Percentiles rank a stretch among this genome's conserved stretches.
Conservation (phyloP, 192 early-diverging fungal genomes). For the Entophlyctis luteolus region DNA sequence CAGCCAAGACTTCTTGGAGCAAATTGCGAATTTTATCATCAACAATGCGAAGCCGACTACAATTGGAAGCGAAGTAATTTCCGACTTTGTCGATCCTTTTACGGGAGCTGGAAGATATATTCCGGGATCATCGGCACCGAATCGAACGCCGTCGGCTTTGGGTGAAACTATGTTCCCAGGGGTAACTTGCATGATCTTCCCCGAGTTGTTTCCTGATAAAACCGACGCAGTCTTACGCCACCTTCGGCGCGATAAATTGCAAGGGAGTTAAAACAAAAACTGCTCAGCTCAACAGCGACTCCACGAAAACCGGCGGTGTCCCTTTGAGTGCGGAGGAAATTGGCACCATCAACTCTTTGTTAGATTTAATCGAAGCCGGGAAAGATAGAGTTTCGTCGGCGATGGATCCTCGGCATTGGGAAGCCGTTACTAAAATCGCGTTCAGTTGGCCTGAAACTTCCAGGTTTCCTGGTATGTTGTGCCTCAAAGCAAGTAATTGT, state of each 20-base stretch:
- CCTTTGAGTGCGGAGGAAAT: slow-evolving; percentile 1
- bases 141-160: background rate
- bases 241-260: slow-evolving; percentile 69
- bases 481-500: background rate
- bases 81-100: slow-evolving; percentile 57
- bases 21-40: slow-evolving; percentile 91
- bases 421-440: slow-evolving; percentile 49
- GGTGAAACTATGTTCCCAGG: slow-evolving; percentile 8
- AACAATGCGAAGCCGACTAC: slow-evolving; percentile 70
- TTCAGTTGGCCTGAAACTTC: slow-evolving; percentile 64
- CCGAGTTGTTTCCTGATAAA: no score
- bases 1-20: slow-evolving; percentile 79
- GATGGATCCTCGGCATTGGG: slow-evolving; percentile 40
- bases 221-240: no score
- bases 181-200: background rate
- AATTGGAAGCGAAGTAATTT: slow-evolving; percentile 38
- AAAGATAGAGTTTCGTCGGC: slow-evolving; percentile 27
- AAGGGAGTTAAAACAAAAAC: slow-evolving; percentile 73
- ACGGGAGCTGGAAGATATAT: slow-evolving; percentile 47
- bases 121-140: slow-evolving; percentile 2
- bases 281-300: slow-evolving; percentile 61
- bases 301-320: slow-evolving; percentile 2
- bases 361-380: slow-evolving; percentile 24
- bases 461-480: slow-evolving; percentile 64
- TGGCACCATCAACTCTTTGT: slow-evolving; percentile 4